Conservation (phyloP, 2,329 filamentous ascomycete species). For the Fusarium tupiense region DNA sequence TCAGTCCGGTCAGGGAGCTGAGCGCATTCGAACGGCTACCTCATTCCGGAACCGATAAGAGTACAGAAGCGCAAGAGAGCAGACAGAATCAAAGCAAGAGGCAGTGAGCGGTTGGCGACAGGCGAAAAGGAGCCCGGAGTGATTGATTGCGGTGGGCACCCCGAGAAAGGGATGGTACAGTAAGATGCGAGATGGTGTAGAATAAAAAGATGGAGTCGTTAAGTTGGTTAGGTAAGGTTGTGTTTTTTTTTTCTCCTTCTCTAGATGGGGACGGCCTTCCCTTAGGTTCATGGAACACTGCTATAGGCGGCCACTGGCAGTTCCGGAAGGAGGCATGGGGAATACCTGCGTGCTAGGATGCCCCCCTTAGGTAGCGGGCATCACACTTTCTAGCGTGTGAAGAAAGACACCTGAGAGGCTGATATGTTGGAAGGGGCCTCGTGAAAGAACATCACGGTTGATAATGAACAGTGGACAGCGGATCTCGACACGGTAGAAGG, state of each 20-base stretch:
- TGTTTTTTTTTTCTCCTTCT: conserved; percentile 6
- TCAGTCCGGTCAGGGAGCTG: conserved; percentile 71
- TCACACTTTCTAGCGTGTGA: conserved; percentile 5
- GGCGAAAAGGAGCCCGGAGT: conserved; percentile 16
- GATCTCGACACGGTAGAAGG: not conserved
- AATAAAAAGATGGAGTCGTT: conserved; percentile 43
- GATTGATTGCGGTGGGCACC: conserved; percentile 28
- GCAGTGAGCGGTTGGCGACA: conserved; percentile 10
- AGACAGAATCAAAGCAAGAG: not conserved
- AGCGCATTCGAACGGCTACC: conserved; percentile 65
- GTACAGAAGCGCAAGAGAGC: conserved; percentile 18
- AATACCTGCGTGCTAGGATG: conserved; percentile 9
- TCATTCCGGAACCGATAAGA: conserved; percentile 59
- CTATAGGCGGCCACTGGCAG: conserved; percentile 27
- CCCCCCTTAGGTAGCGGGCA: conserved; percentile 11
- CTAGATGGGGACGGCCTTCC: conserved; percentile 31
- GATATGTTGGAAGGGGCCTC: conserved; percentile 24
- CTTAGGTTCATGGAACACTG: conserved; percentile 11
- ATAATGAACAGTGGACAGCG: conserved; percentile 9
- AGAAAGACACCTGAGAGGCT: conserved; percentile 31
- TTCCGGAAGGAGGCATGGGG: conserved; percentile 32
- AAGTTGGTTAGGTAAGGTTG: conserved; percentile 33
- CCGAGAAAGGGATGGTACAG: conserved; percentile 33
- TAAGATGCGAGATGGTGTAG: conserved; percentile 38
- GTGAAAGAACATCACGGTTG: conserved; percentile 11